Evolutionary conservation across 2,329 filamentous ascomycete genomes (phyloP).

Genomic region (Exutisphaerella laricina): DNA sequence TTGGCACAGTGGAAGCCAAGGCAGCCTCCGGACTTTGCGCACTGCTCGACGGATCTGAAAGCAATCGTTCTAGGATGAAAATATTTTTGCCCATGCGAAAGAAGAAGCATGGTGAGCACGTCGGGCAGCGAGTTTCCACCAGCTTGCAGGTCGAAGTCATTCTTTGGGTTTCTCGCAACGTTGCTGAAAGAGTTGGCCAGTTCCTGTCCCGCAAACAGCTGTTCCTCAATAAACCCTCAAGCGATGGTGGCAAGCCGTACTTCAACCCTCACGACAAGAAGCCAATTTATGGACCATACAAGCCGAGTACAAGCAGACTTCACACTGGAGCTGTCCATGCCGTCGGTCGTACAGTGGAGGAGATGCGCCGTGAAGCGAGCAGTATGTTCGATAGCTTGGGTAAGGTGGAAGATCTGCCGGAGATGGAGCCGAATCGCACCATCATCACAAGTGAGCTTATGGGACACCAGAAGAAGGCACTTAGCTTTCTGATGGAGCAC

Average conservation of each 20-base stretch:
- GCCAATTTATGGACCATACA: neutral
- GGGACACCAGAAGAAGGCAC: conserved; percentile 81
- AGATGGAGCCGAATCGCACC: conserved; percentile 58
- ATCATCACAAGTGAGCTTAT: conserved; percentile 65
- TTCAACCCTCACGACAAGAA: conserved; percentile 64
- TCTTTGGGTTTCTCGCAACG: conserved; percentile 69
- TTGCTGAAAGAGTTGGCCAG: conserved; percentile 59
- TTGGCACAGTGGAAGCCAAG: conserved; percentile 68
- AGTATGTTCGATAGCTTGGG: conserved; percentile 69
- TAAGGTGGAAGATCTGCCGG: conserved; percentile 67
- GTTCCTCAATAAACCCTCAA: conserved; percentile 60
- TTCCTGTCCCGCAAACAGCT: conserved; percentile 62
- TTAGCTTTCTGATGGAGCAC: conserved; percentile 77
- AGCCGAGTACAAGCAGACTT: neutral
- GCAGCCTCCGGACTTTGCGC: conserved; percentile 64
- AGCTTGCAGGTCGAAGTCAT: conserved; percentile 64
- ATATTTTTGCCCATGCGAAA: conserved; percentile 64
- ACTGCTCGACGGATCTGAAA: conserved; percentile 60
- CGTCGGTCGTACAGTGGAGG: conserved; percentile 63
- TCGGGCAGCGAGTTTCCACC: conserved; percentile 57
- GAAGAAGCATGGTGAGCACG: conserved; percentile 57
- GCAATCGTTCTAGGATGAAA: conserved; percentile 62
- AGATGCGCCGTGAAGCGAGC: conserved; percentile 78
- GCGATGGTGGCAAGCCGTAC: conserved; percentile 64
- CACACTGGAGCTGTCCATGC: conserved; percentile 5